phyloP scores from a whole-genome alignment of 176 grass and related monocot genomes.

The Elymus sibiricus region DNA sequence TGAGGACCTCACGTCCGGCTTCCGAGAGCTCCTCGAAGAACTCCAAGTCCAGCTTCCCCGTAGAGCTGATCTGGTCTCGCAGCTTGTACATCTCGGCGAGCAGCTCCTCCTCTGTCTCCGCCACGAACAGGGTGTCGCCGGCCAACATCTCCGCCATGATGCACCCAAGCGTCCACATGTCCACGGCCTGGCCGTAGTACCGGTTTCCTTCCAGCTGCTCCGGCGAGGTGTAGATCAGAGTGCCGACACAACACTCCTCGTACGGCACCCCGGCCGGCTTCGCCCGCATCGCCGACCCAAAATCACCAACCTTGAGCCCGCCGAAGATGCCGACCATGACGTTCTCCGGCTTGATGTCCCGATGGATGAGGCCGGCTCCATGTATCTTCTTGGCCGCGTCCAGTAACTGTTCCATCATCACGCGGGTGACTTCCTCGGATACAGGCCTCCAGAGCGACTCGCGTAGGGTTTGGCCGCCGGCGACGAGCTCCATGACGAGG shows the following conservation, averaged over 20 bases:
- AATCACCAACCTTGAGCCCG: neutral
- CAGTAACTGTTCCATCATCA: neutral
- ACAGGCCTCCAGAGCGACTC: neutral
- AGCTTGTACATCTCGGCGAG: neutral
- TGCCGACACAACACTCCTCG: neutral
- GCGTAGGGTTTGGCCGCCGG: neutral
- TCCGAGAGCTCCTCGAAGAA: neutral
- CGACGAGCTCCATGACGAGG: neutral
- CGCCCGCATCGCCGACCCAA: neutral
- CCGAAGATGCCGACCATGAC: neutral
- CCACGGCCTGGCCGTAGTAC: neutral
- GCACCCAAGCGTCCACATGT: neutral
- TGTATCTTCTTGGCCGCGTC: neutral
- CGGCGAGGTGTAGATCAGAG: neutral
- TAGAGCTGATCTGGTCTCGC: neutral
- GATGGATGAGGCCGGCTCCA: neutral
- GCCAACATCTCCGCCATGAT: neutral
- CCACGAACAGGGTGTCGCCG: neutral
- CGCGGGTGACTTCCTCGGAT: neutral
- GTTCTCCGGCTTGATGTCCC: constrained; percentile 35
- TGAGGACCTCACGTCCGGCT: neutral
- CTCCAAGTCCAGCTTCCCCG: neutral
- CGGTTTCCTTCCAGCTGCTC: neutral
- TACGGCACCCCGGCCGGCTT: neutral
- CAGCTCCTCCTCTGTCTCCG: neutral